phyloP scores from a whole-genome alignment of 768 basidiomycete genomes.

The Collybia nuda region DNA sequence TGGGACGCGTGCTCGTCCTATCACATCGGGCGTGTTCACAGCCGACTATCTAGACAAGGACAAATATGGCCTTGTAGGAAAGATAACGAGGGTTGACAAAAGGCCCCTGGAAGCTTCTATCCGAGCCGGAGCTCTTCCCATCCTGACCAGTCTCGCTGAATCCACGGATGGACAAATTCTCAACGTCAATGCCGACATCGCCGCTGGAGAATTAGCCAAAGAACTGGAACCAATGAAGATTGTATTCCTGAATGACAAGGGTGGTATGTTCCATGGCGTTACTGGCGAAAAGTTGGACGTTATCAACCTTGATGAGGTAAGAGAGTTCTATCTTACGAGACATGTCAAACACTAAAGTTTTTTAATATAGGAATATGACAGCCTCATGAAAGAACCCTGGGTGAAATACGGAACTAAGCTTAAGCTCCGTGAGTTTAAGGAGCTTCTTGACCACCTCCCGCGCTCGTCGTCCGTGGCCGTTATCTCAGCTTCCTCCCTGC shows the following conservation, averaged over 20 bases:
- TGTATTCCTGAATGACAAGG: slow-evolving; percentile 97
- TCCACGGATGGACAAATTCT: slow-evolving; percentile 96
- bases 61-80: slow-evolving; percentile 95
- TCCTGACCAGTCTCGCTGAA: slow-evolving; percentile 93
- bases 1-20: slow-evolving; percentile 95
- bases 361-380: slow-evolving; percentile 79
- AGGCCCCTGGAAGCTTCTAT: slow-evolving; percentile 96
- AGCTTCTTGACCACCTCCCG: slow-evolving; percentile 95
- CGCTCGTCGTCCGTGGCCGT: slow-evolving; percentile 98
- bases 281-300: slow-evolving; percentile 95
- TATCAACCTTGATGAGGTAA: slow-evolving; percentile 95
- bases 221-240: slow-evolving; percentile 99
- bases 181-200: slow-evolving; percentile 98
- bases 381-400: slow-evolving; percentile 97
- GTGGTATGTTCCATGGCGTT: slow-evolving; percentile 96
- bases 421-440: slow-evolving; percentile 98
- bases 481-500: slow-evolving; percentile 88
- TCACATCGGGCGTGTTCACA: slow-evolving; percentile 96
- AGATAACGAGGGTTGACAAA: slow-evolving; percentile 94
- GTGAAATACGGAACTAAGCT: slow-evolving; percentile 99
- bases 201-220: slow-evolving; percentile 96
- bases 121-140: slow-evolving; percentile 92
- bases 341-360: background rate
- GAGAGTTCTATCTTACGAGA: slow-evolving; percentile 3
- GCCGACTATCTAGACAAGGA: slow-evolving; percentile 94